These are phyloP conservation scores for Neurospora sp. DNA, from an alignment of 2,329 filamentous ascomycete genomes.

Conservation along the genomic window DNA sequence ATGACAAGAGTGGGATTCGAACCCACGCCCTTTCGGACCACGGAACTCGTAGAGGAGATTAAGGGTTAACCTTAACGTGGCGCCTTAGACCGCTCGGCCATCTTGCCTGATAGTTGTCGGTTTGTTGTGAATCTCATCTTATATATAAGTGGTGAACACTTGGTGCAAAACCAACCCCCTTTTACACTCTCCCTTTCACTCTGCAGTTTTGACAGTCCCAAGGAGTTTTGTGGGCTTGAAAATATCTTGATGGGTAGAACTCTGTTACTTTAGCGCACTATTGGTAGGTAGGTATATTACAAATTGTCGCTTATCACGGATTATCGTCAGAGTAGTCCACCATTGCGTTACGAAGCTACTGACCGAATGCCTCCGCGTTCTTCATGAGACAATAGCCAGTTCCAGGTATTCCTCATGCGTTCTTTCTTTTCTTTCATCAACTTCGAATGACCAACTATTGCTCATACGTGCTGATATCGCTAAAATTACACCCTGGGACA, in stretches of 20 bases:
- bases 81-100: no score
- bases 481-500: constrained; percentile 50
- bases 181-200: neutral
- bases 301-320: neutral
- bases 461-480: constrained; percentile 18
- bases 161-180: no score
- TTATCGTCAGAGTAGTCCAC: neutral
- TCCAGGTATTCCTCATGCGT: neutral
- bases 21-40: neutral
- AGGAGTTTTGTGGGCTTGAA: neutral
- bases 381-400: neutral
- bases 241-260: neutral
- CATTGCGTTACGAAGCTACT: neutral
- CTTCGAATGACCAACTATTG: neutral
- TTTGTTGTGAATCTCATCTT: fast-evolving
- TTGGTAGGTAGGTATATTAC: neutral
- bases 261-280: no score
- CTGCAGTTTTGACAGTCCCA: neutral
- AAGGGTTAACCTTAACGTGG: no score
- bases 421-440: neutral
- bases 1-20: neutral
- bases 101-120: no score
- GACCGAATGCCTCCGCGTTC: neutral
- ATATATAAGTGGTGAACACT: neutral
- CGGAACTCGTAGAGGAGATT: no score